Evolutionary conservation across 192 early-diverging fungal genomes (phyloP).

Genomic region (Jimgerdemannia flammicorona): DNA sequence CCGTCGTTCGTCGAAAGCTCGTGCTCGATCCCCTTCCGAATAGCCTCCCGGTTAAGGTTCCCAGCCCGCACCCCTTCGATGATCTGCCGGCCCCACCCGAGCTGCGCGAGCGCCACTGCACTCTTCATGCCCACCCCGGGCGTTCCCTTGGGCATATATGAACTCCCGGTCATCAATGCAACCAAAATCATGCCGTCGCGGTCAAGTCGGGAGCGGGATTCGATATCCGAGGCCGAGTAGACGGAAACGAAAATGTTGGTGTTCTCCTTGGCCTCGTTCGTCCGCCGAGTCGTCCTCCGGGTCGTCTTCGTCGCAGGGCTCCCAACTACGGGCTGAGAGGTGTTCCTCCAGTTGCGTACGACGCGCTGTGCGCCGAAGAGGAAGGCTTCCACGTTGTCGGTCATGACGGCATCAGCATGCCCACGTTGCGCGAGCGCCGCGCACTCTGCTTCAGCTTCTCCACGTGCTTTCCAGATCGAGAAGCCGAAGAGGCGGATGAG

Average conservation of each 20-base stretch:
- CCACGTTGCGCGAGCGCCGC: constrained; percentile 19
- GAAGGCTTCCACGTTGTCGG: constrained; percentile 30
- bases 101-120: constrained; percentile 11
- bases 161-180: constrained; percentile 14
- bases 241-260: background rate
- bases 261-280: background rate
- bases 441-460: constrained; percentile 38
- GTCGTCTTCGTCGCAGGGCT: background rate
- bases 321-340: background rate
- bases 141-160: constrained; percentile 11
- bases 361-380: constrained; percentile 30
- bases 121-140: constrained; percentile 11
- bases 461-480: constrained; percentile 19
- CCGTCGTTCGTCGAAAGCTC: constrained; percentile 9
- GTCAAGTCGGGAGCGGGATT: constrained; percentile 7
- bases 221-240: constrained; percentile 9
- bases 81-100: constrained; percentile 5
- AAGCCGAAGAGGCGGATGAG: constrained; percentile 16
- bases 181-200: constrained; percentile 22
- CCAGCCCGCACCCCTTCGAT: constrained; percentile 8
- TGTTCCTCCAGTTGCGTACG: constrained; percentile 16
- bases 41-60: background rate
- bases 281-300: background rate
- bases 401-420: constrained; percentile 25
- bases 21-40: background rate